phyloP scores from a whole-genome alignment of 768 basidiomycete genomes.

The Boletellus ananas region DNA sequence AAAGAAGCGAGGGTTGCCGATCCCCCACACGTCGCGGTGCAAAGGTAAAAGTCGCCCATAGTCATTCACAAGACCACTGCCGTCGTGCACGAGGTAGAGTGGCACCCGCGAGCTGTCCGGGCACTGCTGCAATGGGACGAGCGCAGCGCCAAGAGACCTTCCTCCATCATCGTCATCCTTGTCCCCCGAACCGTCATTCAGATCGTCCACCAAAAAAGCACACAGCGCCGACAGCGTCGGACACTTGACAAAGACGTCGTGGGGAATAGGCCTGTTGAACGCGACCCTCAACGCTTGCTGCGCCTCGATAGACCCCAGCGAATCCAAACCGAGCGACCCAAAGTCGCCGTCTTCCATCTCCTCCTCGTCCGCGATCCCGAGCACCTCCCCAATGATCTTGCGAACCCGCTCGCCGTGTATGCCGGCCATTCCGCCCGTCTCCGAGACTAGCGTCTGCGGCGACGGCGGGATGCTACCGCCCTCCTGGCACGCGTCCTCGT shows the following conservation, averaged over 20 bases:
- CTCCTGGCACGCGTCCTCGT: slow-evolving; percentile 2
- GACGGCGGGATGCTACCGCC: slow-evolving; percentile 27
- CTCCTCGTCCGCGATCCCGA: slow-evolving; percentile 30
- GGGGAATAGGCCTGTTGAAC: slow-evolving; percentile 41
- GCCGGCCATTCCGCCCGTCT: slow-evolving; percentile 9
- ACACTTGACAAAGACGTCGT: slow-evolving; percentile 39
- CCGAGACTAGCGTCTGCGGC: slow-evolving; percentile 40
- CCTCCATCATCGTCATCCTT: not conserved
- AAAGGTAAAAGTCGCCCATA: slow-evolving; percentile 46
- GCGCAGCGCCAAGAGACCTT: slow-evolving; percentile 23
- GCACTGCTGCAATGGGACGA: slow-evolving; percentile 38
- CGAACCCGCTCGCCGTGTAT: slow-evolving; percentile 28
- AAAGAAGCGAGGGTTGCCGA: slow-evolving; percentile 53
- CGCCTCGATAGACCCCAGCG: slow-evolving; percentile 60
- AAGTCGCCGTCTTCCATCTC: slow-evolving; percentile 47
- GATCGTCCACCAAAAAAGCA: slow-evolving; percentile 8
- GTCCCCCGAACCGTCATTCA: not conserved
- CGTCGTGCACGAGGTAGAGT: slow-evolving; percentile 70
- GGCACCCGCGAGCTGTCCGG: slow-evolving; percentile 29
- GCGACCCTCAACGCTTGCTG: slow-evolving; percentile 44
- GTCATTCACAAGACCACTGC: slow-evolving; percentile 57
- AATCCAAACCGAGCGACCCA: slow-evolving; percentile 56
- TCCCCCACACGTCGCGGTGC: slow-evolving; percentile 54
- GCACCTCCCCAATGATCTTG: slow-evolving; percentile 41
- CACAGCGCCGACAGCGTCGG: slow-evolving; percentile 33